Evolutionary conservation across 192 early-diverging fungal species (phyloP), one percentile per base, ranked within the genome.

Genomic region (Coemansia sp.): DNA sequence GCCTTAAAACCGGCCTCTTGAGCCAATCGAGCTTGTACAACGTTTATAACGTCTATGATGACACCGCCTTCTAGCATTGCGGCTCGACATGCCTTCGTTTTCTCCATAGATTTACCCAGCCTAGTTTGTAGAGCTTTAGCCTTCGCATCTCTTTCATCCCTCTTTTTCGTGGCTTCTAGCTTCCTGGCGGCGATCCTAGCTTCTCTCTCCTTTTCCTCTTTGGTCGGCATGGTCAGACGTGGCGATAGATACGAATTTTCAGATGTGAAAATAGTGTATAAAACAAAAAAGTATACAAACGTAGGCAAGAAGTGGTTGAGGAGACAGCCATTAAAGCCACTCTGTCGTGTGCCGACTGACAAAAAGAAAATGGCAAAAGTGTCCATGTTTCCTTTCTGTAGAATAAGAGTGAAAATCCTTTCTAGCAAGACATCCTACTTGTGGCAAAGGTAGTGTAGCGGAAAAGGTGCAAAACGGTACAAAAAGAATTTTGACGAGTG

Each of bases 41-140:
- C 91, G 75, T 97, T 92, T 65, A 95, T 86, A 27, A 98, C 96
- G 81, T 96, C 94, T 92, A 98, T 95, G 79, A 98, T 98, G 29
- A 96, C 93, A 71, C 96, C 94, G 59, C 94, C 94, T 87, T 95
- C 95, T 50, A 98, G 84, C 89, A 90, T 53, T 31, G 34, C 36
- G 9, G 53, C 34, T 33, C n/a, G 17, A 17, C 3, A 7, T n/a
- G 11, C 6, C 21, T 24, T 29, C 10, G 64, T 66, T 19, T 29
- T 33, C 10, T 50, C 8, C 44, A 19, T 21, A 24, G 2, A 27
- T 60, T 63, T 11, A 53, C 2, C 64, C 27, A 65, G 53, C 50
- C 37, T 42, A 48, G 36, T 42, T 1, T 46, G 41, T 37, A 50
- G 48, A 5, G 21, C 27, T 27, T 21, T 27, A 19, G 4, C 21